A percentile compares a stretch with the other conserved stretches of the same genome.
Conservation (phyloP, 2,329 filamentous ascomycete species). For the Malbranchea zuffiana region DNA sequence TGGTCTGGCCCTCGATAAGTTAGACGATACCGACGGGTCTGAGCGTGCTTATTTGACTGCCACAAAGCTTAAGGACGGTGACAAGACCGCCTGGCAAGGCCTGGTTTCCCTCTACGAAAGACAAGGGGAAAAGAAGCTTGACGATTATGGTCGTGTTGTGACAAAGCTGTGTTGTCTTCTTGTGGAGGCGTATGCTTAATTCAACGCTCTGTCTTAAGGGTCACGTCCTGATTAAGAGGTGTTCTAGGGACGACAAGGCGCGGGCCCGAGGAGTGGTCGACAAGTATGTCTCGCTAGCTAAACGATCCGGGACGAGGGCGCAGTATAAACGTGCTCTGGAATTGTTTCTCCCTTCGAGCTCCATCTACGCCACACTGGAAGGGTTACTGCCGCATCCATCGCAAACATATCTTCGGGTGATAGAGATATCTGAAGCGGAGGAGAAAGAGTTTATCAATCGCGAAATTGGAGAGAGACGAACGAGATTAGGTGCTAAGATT, state of each 20-base stretch:
- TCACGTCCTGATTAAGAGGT: constrained; percentile 3
- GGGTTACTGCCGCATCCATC: constrained; percentile 70
- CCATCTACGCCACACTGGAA: constrained; percentile 72
- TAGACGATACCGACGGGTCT: constrained; percentile 58
- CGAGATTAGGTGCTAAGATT: constrained; percentile 72
- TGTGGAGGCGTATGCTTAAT: constrained; percentile 48
- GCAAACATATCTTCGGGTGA: constrained; percentile 69
- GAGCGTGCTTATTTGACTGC: constrained; percentile 67
- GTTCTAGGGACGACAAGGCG: constrained; percentile 44
- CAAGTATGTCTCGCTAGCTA: constrained; percentile 66
- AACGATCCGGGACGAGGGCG: constrained; percentile 56
- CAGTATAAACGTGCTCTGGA: constrained; percentile 69
- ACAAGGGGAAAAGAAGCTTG: constrained; percentile 57
- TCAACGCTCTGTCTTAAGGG: background rate
- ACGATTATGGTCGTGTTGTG: constrained; percentile 62
- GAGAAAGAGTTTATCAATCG: constrained; percentile 85
- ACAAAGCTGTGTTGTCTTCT: constrained; percentile 66
- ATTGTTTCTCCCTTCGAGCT: constrained; percentile 66
- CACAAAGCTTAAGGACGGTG: constrained; percentile 57
- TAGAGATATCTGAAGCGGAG: constrained; percentile 70
- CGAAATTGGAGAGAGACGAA: constrained; percentile 78
- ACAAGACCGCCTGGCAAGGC: constrained; percentile 84
- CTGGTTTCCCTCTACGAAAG: constrained; percentile 76
- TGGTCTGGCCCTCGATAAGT: constrained; percentile 72
- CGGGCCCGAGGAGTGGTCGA: constrained; percentile 57